phyloP scores from a whole-genome alignment of 2,329 filamentous ascomycete species.

The Aspergillus sp. region DNA sequence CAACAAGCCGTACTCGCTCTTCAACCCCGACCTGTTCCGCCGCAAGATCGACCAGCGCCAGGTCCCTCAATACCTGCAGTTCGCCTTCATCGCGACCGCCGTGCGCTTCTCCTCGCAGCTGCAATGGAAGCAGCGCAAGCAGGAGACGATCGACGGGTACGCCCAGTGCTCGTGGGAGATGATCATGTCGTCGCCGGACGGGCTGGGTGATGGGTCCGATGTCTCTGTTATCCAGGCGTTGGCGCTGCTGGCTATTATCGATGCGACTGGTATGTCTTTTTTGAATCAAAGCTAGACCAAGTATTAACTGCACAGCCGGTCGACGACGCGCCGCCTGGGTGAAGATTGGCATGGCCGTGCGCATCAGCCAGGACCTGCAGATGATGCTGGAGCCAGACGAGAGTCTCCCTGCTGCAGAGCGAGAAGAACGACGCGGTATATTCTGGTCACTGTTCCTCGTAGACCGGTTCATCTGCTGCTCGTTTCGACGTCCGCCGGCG shows the following conservation, averaged over 20 bases:
- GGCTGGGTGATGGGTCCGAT: conserved; percentile 15
- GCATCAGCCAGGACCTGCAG: conserved; percentile 36
- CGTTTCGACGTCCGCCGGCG: conserved; percentile 33
- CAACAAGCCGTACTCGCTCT: conserved; percentile 23
- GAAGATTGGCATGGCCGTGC: conserved; percentile 29
- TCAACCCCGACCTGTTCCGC: conserved; percentile 18
- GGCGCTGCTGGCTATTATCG: too few relatives aligned
- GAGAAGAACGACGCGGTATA: conserved; percentile 35
- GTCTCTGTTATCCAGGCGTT: not conserved
- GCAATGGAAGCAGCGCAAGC: conserved; percentile 27
- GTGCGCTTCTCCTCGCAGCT: conserved; percentile 29
- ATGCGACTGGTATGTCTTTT: too few relatives aligned
- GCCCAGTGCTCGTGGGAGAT: conserved; percentile 22
- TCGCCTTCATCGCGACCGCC: conserved; percentile 34
- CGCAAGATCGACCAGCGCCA: conserved; percentile 11
- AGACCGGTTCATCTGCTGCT: conserved; percentile 39
- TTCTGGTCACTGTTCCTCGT: conserved; percentile 44
- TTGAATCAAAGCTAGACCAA: too few relatives aligned
- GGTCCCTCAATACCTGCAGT: conserved; percentile 20
- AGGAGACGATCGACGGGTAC: conserved; percentile 24
- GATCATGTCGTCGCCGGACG: conserved; percentile 18
- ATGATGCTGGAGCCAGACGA: conserved; percentile 29
- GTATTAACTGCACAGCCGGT: conserved; percentile 30
- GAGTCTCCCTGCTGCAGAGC: conserved; percentile 20
- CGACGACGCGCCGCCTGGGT: conserved; percentile 36